A percentile compares a stretch with the other conserved stretches of the same genome.
Conservation (phyloP, 257 asterid genomes). For the Phtheirospermum japonicum region DNA sequence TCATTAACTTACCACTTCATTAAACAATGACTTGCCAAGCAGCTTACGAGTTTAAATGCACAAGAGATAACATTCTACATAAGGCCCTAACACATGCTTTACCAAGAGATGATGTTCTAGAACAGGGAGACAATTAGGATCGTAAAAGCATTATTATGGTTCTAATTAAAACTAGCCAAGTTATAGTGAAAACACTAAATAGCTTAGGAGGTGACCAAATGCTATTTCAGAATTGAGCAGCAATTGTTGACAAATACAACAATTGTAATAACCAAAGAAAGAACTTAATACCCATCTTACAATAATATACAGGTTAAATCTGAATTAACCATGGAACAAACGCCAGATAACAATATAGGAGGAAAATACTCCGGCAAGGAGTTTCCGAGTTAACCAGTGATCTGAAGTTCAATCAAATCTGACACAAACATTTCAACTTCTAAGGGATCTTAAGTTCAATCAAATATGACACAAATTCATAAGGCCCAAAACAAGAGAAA, state of each 20-base stretch:
- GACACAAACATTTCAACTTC: constrained; percentile 6
- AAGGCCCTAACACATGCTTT: too few species aligned
- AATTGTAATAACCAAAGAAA: constrained; percentile 8
- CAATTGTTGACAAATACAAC: background rate
- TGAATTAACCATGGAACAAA: constrained; percentile 6
- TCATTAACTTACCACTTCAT: too few species aligned
- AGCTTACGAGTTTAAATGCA: too few species aligned
- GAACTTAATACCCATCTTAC: constrained; percentile 2
- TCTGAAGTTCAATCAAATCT: constrained; percentile 15
- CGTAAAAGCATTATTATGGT: too few species aligned
- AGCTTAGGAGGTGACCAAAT: background rate
- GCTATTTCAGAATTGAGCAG: constrained; percentile 10
- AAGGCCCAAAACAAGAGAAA: constrained; percentile 10
- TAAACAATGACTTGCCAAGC: too few species aligned
- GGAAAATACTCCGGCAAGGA: constrained; percentile 13
- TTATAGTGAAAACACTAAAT: too few species aligned
- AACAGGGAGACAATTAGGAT: too few species aligned
- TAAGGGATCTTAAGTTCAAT: background rate
- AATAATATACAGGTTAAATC: constrained; percentile 21
- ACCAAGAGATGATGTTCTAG: too few species aligned
- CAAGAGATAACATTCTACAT: too few species aligned
- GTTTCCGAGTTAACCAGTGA: background rate
- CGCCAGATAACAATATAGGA: background rate
- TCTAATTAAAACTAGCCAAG: too few species aligned
- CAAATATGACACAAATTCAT: constrained; percentile 16